Percentiles rank a stretch among this genome's conserved stretches.
Evolutionary conservation across 805 yeast genomes (phyloP).

Genomic region (Tetrapisispora taiwanensis): DNA sequence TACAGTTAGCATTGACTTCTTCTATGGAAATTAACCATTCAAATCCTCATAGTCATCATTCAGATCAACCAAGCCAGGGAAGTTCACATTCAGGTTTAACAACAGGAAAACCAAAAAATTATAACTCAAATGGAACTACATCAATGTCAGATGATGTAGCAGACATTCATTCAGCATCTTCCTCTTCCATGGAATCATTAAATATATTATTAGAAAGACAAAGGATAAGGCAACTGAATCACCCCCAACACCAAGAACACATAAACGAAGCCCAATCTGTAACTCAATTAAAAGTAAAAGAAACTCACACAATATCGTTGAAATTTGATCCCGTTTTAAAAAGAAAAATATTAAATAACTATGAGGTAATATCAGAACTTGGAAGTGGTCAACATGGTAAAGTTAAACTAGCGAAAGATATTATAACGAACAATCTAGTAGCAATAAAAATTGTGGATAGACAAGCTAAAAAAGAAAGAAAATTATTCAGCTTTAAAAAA

Average conservation of each 20-base stretch:
- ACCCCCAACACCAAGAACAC: conserved; percentile 33
- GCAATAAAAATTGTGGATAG: conserved; percentile 92
- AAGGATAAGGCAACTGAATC: conserved; percentile 32
- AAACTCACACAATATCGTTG: conserved; percentile 66
- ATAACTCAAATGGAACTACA: neutral
- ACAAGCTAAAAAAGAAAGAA: conserved; percentile 33
- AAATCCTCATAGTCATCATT: neutral
- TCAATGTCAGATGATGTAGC: conserved; percentile 4
- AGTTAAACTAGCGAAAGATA: conserved; percentile 80
- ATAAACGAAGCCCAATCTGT: conserved; percentile 16
- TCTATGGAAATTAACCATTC: neutral
- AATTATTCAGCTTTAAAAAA: conserved; percentile 31
- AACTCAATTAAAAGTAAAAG: conserved; percentile 45
- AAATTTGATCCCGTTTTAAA: conserved; percentile 84
- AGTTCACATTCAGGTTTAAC: neutral
- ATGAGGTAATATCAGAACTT: conserved; percentile 76
- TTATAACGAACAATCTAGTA: conserved; percentile 53
- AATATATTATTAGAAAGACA: conserved; percentile 33
- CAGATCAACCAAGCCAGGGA: neutral
- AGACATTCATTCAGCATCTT: conserved; percentile 26
- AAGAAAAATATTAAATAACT: conserved; percentile 75
- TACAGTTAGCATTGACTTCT: conserved; percentile 14
- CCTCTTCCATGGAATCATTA: conserved; percentile 25
- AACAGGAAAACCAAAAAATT: neutral
- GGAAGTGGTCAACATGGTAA: conserved; percentile 99